Conservation (phyloP, 1,284 basidiomycete genomes). For the Cutaneotrichosporon spelunceum region DNA sequence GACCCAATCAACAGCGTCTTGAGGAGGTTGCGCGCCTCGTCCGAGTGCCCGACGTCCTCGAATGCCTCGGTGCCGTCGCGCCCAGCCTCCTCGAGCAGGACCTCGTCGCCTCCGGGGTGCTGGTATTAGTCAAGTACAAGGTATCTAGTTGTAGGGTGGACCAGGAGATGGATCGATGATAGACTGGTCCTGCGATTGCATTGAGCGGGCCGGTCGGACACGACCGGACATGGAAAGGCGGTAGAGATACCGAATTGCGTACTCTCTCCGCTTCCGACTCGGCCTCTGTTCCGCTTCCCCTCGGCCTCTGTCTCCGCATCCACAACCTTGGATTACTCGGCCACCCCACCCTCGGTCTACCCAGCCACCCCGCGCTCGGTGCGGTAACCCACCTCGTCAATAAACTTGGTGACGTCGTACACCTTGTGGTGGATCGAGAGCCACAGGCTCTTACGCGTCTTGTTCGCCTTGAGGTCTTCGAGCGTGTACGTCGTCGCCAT, state of each 20-base stretch:
- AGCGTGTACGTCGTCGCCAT: constrained; percentile 32
- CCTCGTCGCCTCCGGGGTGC: constrained; percentile 92
- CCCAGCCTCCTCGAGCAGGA: constrained; percentile 63
- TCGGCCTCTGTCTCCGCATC: no score
- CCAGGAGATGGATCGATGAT: no score
- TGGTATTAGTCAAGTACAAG: constrained; percentile 42
- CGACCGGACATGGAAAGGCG: no score
- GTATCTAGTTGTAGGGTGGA: not conserved
- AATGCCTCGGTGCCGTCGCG: constrained; percentile 97
- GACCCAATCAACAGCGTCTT: constrained; percentile 69
- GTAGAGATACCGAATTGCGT: no score
- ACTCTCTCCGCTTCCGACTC: no score
- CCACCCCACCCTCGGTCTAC: no score
- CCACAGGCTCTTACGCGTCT: constrained; percentile 69
- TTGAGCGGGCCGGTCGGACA: no score
- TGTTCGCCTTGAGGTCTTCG: constrained; percentile 72
- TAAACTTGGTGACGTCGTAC: constrained; percentile 89
- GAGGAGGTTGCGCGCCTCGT: constrained; percentile 90
- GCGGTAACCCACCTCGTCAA: constrained; percentile 81
- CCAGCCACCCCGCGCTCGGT: no score
- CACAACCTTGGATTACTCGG: no score
- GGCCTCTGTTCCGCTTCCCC: no score
- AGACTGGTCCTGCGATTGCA: no score
- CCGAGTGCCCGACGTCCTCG: constrained; percentile 99
- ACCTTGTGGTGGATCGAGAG: constrained; percentile 83